Base-by-base conservation (phyloP, 176 grass and related monocot genomes). In the Phyllostachys edulis region DNA sequence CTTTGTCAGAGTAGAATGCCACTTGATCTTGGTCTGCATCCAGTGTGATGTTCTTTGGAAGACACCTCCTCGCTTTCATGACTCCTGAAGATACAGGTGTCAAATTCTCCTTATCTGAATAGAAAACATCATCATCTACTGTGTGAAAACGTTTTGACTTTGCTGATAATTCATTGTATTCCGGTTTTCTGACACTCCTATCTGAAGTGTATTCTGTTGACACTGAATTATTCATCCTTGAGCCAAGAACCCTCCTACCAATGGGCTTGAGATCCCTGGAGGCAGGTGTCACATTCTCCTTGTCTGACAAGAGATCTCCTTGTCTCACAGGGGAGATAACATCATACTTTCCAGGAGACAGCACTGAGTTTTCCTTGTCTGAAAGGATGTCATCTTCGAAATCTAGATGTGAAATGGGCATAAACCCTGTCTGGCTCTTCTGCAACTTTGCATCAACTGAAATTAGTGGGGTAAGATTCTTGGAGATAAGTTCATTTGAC, bases 31-130 rank as follows among this genome's bases (percentile, higher is more conserved):
- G 79, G 34, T 85, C 80, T 77, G 56, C 45, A 39, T 84, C 63
- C 15, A 36, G n/a, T 65, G 40, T 20, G 66, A 77, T 57, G 62
- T 65, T 75, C 60, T 88, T 87, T 71, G 79, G 69, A 73, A 85
- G 44, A 78, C 47, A 34, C 47, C 82, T 75, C 56, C 90, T 92
- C 11, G 55, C 47, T 79, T 90, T 95, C 62, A 82, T 32, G 40
- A 61, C 69, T 87, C 44, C 27, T 54, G 89, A 87, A 80, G 75
- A 54, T 77, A 87, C 21, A 84, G 96, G 87, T 8, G 96, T 90
- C 83, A 85, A 79, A 84, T 98, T 99, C 88, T 99, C 96, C 81
- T 99, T 94, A 54, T 91, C 92, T 68, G 92, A 91, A 84, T 86
- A 82, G 72, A 94, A 94, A 86, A 36, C 64, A 73, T 87, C 86